Base-by-base conservation (phyloP, 2,329 filamentous ascomycete genomes). In the Fusarium scirpi region DNA sequence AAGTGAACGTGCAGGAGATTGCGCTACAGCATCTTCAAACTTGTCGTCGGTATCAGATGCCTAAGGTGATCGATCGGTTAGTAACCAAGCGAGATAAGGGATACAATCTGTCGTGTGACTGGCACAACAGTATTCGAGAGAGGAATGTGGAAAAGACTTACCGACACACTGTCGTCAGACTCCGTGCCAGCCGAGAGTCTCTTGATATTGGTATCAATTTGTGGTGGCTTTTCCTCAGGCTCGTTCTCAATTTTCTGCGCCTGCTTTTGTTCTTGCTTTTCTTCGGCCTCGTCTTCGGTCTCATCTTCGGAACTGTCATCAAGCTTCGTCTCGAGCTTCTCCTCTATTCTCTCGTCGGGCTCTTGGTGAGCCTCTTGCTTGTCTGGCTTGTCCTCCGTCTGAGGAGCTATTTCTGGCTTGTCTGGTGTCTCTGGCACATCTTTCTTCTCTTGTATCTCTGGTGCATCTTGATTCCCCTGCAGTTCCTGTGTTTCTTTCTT, bases 1-100 rank as follows among this genome's bases (percentile, higher is more conserved):
- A 67, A 94, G 81, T 27, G 91, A 93, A 65, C 91, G 88, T 55
- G 88, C 83, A 34, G 89, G 90, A 47, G 84, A 81, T 64, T 85
- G 87, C 79, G 93, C 91, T 73, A 89, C 83, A 58, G 93, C 94
- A 84, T 97, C 94, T 82, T 97, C 93, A 76, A 97, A 97, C 18
- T 87, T 73, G 43, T 82, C 80, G 38, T 82, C 80, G 32, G 76
- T 64, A 30, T 80, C 80, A 38, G 71, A 70, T 41, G 64, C 62
- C 79, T 82, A 59, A 34, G 20, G 40, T 48, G 54, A 49, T 61
- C 52, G 54, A 49, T 61, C 52, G 30, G 59, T 65, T 51, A 71
- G 74, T 61, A 71, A 61, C 60, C 57, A 41, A 51, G 51, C 34
- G 38, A 59, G 25, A 59, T 46, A 67, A 53, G 29, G 57, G 55